These are phyloP conservation scores for Neurospora sp. DNA, from an alignment of 2,329 filamentous ascomycete species.

Conservation along the genomic window DNA sequence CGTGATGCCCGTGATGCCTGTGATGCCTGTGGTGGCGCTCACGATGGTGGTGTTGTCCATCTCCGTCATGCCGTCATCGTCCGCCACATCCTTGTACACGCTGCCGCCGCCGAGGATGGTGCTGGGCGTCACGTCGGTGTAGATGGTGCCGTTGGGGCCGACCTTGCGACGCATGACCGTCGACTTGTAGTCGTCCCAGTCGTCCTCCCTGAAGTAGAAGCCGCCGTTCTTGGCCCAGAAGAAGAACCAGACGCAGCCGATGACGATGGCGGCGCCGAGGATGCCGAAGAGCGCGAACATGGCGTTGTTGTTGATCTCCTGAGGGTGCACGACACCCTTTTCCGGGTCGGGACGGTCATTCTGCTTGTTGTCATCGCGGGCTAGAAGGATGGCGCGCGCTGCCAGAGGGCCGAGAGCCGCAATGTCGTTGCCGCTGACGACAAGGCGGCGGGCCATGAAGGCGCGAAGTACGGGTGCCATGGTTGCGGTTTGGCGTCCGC, in stretches of 20 bases:
- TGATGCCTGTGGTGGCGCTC: conserved; percentile 36
- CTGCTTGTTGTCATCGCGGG: conserved; percentile 26
- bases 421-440: conserved; percentile 9
- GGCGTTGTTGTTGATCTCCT: conserved; percentile 54
- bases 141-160: conserved; percentile 73
- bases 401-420: conserved; percentile 32
- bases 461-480: conserved; percentile 33
- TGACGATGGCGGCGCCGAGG: conserved; percentile 66
- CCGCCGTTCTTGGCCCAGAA: conserved; percentile 97
- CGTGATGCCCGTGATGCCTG: conserved; percentile 50
- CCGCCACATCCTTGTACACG: conserved; percentile 55
- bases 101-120: conserved; percentile 84
- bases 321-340: conserved; percentile 41
- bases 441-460: conserved; percentile 13
- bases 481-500: conserved; percentile 6
- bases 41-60: conserved; percentile 31
- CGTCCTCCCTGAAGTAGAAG: conserved; percentile 72
- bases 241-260: conserved; percentile 89
- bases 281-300: conserved; percentile 82
- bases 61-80: conserved; percentile 45
- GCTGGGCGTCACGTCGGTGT: conserved; percentile 71
- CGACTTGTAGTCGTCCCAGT: conserved; percentile 98
- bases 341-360: conserved; percentile 26
- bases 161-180: conserved; percentile 80
- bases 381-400: conserved; percentile 32